Evolutionary conservation across 2,329 filamentous ascomycete species (phyloP), one percentile per base, ranked within the genome.

Genomic region (Gliomastix tumulicola): DNA sequence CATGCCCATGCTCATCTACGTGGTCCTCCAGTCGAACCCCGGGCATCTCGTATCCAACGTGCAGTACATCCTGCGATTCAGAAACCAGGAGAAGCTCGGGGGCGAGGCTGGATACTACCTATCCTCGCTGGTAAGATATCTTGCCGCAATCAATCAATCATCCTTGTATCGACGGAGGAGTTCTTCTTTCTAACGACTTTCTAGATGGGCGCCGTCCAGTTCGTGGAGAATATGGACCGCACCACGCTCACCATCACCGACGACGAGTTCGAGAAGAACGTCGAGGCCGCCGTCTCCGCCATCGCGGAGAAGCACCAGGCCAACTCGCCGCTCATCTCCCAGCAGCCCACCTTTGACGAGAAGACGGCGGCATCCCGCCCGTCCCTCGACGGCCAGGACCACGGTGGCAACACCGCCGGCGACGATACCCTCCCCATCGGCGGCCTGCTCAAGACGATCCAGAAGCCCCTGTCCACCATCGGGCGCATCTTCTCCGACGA

Each of bases 71-170:
- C 69, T 97, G 35, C 82, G 94, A 32, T 98, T 98, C 66, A 80
- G 92, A 35, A 96, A 97, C 53, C 92, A 96, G 60, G 92, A 98
- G 36, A 97, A 97, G 58, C 78, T 98, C 2, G 86, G 85, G 18
- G 92, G 92, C n/a, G 92, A 98, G 66, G 90, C 92, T 12, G 92
- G 92, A 11, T 98, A 98, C 62, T 98, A 98, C 60, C 76, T 98
- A 38, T 97, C 90, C 21, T 97, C 92, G 7, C 65, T 98, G 48
- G 84, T 88, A 65, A 52, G 73, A 53, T 32, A 19, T 10, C n/a
- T 8, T 21, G 4, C n/a, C n/a, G n/a, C n/a, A n/a, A n/a, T n/a
- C n/a, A n/a, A n/a, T n/a, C n/a, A n/a, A n/a, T n/a, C n/a, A n/a
- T n/a, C n/a, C n/a, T n/a, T n/a, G n/a, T n/a, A n/a, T n/a, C n/a